Evolutionary conservation across 2,329 filamentous ascomycete species (phyloP).

Genomic region (Grosmannia serpens): DNA sequence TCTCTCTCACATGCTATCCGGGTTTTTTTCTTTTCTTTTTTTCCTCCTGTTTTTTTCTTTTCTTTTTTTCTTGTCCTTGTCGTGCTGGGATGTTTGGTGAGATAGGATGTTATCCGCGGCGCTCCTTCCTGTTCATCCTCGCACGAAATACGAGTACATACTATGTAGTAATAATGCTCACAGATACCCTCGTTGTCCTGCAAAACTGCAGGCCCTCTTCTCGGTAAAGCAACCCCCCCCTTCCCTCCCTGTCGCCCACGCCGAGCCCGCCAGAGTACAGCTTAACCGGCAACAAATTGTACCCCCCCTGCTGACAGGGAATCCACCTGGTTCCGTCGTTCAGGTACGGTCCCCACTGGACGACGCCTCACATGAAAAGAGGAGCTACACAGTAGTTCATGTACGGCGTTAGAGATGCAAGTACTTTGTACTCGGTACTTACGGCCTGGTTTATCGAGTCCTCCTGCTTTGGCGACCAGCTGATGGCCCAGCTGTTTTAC

Average conservation of each 20-base stretch:
- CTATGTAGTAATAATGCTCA: neutral
- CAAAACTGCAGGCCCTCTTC: neutral
- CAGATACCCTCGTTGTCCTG: neutral
- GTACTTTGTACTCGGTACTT: no score
- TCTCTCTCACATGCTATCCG: no score
- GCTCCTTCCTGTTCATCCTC: neutral
- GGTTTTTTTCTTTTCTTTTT: neutral
- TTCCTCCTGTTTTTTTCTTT: neutral
- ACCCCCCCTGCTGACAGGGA: neutral
- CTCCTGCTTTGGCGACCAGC: no score
- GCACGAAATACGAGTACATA: neutral
- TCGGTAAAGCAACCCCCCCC: neutral
- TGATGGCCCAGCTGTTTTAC: no score
- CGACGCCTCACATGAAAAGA: neutral
- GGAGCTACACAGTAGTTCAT: neutral
- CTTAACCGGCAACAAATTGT: neutral
- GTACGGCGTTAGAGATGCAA: neutral
- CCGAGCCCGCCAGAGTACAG: neutral
- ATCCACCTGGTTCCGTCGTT: constrained; percentile 1
- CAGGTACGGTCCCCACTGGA: constrained; percentile 2
- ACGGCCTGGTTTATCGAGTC: no score
- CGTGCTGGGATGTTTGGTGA: neutral
- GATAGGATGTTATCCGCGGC: neutral
- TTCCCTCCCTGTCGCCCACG: neutral
- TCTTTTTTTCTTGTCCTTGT: neutral